Conservation (phyloP, 163 green algal species). For the Coccomyxa subellipsoidea region DNA sequence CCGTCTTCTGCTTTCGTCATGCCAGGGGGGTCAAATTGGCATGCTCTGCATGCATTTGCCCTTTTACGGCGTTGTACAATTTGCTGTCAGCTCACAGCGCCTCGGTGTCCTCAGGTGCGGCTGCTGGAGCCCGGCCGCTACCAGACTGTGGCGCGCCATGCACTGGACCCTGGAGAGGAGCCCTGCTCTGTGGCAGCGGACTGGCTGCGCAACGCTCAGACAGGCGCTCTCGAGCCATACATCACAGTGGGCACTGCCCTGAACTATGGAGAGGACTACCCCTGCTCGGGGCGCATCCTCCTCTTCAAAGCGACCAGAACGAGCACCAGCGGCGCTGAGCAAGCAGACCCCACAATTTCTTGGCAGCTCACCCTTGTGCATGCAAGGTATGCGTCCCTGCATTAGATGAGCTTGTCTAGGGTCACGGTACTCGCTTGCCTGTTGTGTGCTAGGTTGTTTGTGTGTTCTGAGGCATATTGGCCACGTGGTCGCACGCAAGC, state of each 20-base stretch:
- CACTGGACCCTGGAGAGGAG: constrained; percentile 60
- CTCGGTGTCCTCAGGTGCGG: no score
- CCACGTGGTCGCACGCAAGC: no score
- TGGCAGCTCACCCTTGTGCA: not conserved
- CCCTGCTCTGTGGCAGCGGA: constrained; percentile 46
- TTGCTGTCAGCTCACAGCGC: no score
- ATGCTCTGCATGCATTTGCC: no score
- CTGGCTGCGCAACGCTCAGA: constrained; percentile 46
- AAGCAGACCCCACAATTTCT: not conserved
- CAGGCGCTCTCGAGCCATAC: constrained; percentile 34
- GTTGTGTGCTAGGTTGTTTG: no score
- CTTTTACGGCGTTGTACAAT: no score
- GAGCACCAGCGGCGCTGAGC: not conserved
- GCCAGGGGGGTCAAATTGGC: no score
- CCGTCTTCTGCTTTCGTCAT: no score
- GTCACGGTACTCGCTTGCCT: no score
- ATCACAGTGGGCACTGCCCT: constrained; percentile 47
- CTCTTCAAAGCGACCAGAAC: constrained; percentile 56
- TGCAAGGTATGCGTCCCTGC: not conserved
- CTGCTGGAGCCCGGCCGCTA: constrained; percentile 47
- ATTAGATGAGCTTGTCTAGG: no score
- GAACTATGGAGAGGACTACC: constrained; percentile 78
- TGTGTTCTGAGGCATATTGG: no score
- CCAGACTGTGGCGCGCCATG: constrained; percentile 37
- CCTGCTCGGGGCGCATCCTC: constrained; percentile 72